Base-by-base conservation (phyloP, 2,329 filamentous ascomycete genomes). In the Arthrobotrys sphaeroides region DNA sequence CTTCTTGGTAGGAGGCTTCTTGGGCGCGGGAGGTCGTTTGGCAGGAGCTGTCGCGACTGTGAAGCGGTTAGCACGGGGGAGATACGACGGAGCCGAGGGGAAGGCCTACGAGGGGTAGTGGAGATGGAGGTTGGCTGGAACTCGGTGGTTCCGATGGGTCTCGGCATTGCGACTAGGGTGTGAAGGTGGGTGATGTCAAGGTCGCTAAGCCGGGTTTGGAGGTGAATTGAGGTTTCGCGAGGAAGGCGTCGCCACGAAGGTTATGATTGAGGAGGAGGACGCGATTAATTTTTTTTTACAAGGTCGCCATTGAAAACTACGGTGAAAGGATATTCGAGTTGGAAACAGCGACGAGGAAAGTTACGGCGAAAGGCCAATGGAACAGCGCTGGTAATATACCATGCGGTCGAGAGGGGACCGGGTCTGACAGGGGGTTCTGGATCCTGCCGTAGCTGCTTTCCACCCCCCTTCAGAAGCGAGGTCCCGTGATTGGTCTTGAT, bases 381-480 rank as follows among this genome's bases (percentile, higher is more conserved):
- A n/a, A n/a, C n/a, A n/a, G 38, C 38, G 38, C 57, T 16, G 16
- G 40, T 2, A 24, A 42, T 9, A 31, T 9, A 13, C 22, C 43
- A 28, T 53, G n/a, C 12, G 45, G 31, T 36, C n/a, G 12, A 13
- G 24, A 33, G 28, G 33, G 38, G 31, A n/a, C 24, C 38, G 13
- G 36, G 36, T 10, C 9, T 7, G 22, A 18, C 3, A 16, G 42
- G 38, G 18, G 42, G 28, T 36, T 24, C 57, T 66, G 60, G 69
- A 65, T 73, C 69, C 69, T 73, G 60, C 61, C n/a, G 60, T 47
- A 26, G 28, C 40, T 62, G 28, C 43, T 65, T 47, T 20, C 6
- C 20, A 16, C 36, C 6, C 24, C 9, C 16, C 51, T 55, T 55
- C 51, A 24, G 31, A 24, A 55, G 18, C 51, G 51, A 55, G 38